phyloP scores from a whole-genome alignment of 139 green algal species.

The Prasinococcaceae sp. region DNA sequence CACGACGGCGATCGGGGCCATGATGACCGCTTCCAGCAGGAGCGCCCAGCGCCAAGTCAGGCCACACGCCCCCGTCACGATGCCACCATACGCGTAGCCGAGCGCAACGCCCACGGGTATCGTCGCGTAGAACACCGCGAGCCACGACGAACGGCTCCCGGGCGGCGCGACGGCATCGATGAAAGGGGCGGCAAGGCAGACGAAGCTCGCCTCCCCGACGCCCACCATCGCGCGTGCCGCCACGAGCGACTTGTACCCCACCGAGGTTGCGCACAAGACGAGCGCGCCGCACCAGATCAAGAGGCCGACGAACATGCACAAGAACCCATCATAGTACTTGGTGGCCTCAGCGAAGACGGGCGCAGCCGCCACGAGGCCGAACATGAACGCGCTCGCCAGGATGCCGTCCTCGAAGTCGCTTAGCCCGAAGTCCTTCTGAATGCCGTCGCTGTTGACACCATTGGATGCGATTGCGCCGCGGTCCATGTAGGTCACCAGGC shows the following conservation, averaged over 20 bases:
- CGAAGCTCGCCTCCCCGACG: conserved; percentile 84
- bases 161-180: conserved; percentile 83
- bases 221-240: conserved; percentile 53
- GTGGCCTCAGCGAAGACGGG: conserved; percentile 75
- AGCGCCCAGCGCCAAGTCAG: conserved; percentile 72
- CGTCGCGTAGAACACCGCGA: conserved; percentile 72
- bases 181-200: conserved; percentile 81
- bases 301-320: background rate
- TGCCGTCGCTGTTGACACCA: conserved; percentile 85
- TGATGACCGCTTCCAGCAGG: conserved; percentile 49
- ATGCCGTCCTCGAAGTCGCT: conserved; percentile 76
- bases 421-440: conserved; percentile 42
- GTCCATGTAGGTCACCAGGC: conserved; percentile 80
- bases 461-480: conserved; percentile 71
- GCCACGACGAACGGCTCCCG: conserved; percentile 11
- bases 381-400: conserved; percentile 78
- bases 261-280: background rate
- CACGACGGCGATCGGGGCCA: conserved; percentile 61
- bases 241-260: conserved; percentile 45
- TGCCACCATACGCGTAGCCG: conserved; percentile 70
- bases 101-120: conserved; percentile 62
- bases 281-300: background rate
- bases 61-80: conserved; percentile 23
- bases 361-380: conserved; percentile 75
- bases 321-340: conserved; percentile 42